A percentile compares a stretch with the other conserved stretches of the same genome.
These are phyloP conservation scores for Phoenix roebelenii DNA, from an alignment of 176 grass and related monocot species.

Conservation along the genomic window DNA sequence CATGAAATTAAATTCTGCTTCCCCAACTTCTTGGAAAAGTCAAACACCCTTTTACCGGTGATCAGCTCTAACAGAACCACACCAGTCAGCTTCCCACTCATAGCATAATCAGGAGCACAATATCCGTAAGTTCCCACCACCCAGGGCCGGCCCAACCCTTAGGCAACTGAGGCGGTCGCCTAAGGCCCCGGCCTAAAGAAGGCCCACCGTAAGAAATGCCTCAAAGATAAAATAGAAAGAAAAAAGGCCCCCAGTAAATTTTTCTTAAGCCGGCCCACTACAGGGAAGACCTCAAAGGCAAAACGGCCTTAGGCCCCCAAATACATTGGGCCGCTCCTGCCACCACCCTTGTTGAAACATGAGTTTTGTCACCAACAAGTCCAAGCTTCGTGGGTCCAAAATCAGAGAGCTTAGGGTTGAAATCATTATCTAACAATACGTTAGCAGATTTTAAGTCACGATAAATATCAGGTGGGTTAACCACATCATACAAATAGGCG, in stretches of 20 bases:
- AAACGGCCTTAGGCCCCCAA: no score
- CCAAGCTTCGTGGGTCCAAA: slow-evolving; percentile 16
- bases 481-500: slow-evolving; percentile 17
- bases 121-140: slow-evolving; percentile 23
- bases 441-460: slow-evolving; percentile 24
- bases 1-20: slow-evolving; percentile 21
- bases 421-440: slow-evolving; percentile 18
- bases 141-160: no score
- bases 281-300: no score
- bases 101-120: slow-evolving; percentile 18
- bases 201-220: no score
- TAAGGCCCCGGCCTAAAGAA: no score
- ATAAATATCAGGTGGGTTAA: slow-evolving; percentile 22
- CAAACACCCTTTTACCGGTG: slow-evolving; percentile 11
- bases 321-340: no score
- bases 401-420: slow-evolving; percentile 28
- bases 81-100: slow-evolving; percentile 21
- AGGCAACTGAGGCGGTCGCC: no score
- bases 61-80: slow-evolving; percentile 23
- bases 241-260: no score
- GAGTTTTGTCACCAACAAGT: slow-evolving; percentile 18
- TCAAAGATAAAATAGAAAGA: no score
- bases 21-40: slow-evolving; percentile 6
- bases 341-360: slow-evolving; percentile 23
- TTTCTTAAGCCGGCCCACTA: no score